phyloP scores from a whole-genome alignment of 805 yeast species.

The Monosporozyma aerobia region DNA sequence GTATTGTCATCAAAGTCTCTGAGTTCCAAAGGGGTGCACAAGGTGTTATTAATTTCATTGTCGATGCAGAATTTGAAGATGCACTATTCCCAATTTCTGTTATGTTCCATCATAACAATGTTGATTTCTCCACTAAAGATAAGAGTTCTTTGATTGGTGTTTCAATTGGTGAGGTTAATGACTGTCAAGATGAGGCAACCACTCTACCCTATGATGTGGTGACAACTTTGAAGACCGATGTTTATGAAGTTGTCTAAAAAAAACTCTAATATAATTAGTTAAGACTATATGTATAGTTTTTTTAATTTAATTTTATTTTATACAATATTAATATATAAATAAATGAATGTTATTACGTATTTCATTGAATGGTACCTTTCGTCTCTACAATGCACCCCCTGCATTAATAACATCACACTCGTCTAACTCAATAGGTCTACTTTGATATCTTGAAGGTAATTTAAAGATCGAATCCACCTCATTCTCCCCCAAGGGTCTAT shows the following conservation, averaged over 20 bases:
- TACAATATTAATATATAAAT: background rate
- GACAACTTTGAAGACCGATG: slow-evolving; percentile 48
- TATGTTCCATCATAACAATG: slow-evolving; percentile 37
- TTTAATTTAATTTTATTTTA: background rate
- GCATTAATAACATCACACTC: slow-evolving; percentile 71
- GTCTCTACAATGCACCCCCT: slow-evolving; percentile 60
- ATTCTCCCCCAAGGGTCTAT: slow-evolving; percentile 32
- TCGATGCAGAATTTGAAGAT: slow-evolving; percentile 71
- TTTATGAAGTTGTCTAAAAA: slow-evolving; percentile 40
- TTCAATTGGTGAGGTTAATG: slow-evolving; percentile 44
- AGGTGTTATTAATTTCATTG: slow-evolving; percentile 73
- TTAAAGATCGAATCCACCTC: slow-evolving; percentile 48
- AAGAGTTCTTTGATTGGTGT: slow-evolving; percentile 51
- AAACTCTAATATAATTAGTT: background rate
- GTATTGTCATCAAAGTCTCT: slow-evolving; percentile 57
- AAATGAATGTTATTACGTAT: background rate
- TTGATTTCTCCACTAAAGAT: slow-evolving; percentile 34
- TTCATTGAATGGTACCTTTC: too few relatives aligned
- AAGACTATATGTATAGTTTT: background rate
- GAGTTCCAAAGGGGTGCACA: slow-evolving; percentile 41
- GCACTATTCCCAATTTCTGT: slow-evolving; percentile 82
- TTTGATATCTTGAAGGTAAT: slow-evolving; percentile 69
- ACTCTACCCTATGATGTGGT: slow-evolving; percentile 64
- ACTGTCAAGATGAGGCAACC: slow-evolving; percentile 33
- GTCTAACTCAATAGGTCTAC: slow-evolving; percentile 45